A percentile compares a stretch with the other conserved stretches of the same genome.
Evolutionary conservation across 1,139 yeast genomes (phyloP).

Genomic region (Debaryomyces coudertii): DNA sequence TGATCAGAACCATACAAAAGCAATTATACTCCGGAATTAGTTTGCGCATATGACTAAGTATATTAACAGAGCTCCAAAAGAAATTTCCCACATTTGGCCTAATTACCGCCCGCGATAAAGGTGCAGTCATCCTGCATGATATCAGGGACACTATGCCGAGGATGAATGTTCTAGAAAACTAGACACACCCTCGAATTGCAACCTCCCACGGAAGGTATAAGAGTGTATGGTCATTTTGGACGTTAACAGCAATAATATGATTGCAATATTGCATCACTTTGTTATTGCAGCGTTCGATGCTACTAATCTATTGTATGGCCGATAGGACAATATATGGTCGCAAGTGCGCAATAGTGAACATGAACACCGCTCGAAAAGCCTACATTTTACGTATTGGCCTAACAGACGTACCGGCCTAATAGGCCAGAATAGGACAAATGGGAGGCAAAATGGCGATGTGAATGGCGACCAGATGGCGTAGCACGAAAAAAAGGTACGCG

Average conservation of each 20-base stretch:
- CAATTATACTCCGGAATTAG: constrained; percentile 1
- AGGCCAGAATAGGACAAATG: not conserved
- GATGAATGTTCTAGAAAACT: constrained; percentile 3
- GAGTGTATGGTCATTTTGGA: not conserved
- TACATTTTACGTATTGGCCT: not conserved
- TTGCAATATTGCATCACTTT: too few relatives aligned
- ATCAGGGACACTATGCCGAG: not conserved
- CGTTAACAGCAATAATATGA: too few relatives aligned
- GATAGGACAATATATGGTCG: too few relatives aligned
- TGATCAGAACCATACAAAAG: constrained; percentile 2
- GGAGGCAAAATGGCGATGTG: too few relatives aligned
- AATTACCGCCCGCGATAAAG: not conserved
- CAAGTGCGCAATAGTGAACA: too few relatives aligned
- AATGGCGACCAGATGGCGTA: not conserved
- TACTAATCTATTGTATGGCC: constrained; percentile 1
- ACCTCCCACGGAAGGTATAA: not conserved
- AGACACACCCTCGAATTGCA: not conserved
- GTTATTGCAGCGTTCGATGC: not conserved
- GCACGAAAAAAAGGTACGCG: not conserved
- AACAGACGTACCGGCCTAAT: not conserved
- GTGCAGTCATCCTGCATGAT: not conserved
- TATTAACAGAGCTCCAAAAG: not conserved
- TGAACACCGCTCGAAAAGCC: not conserved
- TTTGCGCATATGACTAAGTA: constrained; percentile 5
- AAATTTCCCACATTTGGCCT: constrained; percentile 5